Percentiles rank a stretch among this genome's conserved stretches.
These are phyloP conservation scores for Acanthamoeba healyi DNA, from an alignment of 208 protist species.

Conservation along the genomic window DNA sequence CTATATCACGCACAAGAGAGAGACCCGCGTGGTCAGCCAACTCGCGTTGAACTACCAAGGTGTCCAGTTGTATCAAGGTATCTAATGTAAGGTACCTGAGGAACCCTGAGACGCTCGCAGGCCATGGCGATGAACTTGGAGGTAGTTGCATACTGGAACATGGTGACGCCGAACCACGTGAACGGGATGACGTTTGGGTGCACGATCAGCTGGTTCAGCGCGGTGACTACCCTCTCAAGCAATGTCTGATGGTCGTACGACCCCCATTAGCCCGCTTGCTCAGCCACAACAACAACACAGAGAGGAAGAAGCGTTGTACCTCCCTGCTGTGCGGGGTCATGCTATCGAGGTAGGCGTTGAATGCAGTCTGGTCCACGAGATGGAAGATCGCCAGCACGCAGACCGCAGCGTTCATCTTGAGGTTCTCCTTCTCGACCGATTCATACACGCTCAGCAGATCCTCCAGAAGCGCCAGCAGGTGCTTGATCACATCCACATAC, in stretches of 20 bases:
- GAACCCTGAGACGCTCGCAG: background rate
- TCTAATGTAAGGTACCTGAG: background rate
- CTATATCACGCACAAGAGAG: too few species aligned
- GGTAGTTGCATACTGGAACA: conserved; percentile 80
- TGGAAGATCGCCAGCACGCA: conserved; percentile 74
- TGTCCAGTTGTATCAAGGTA: too few species aligned
- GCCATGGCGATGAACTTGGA: conserved; percentile 68
- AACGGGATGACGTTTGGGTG: conserved; percentile 25
- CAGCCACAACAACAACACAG: too few species aligned
- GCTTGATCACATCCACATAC: background rate
- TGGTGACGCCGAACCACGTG: conserved; percentile 75
- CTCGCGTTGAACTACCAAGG: too few species aligned
- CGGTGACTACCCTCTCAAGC: background rate
- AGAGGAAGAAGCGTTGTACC: too few species aligned
- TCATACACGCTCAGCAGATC: background rate
- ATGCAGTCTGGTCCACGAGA: conserved; percentile 45
- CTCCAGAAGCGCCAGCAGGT: background rate
- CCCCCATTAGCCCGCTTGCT: too few species aligned
- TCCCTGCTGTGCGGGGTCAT: background rate
- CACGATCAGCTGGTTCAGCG: conserved; percentile 61
- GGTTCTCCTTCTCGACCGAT: background rate
- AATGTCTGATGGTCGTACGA: too few species aligned
- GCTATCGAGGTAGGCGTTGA: background rate
- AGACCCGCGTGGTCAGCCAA: too few species aligned
- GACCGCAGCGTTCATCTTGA: conserved; percentile 69